These are phyloP conservation scores for Skeletonema grethae DNA, from an alignment of 108 stramenopile genomes.

Conservation along the genomic window DNA sequence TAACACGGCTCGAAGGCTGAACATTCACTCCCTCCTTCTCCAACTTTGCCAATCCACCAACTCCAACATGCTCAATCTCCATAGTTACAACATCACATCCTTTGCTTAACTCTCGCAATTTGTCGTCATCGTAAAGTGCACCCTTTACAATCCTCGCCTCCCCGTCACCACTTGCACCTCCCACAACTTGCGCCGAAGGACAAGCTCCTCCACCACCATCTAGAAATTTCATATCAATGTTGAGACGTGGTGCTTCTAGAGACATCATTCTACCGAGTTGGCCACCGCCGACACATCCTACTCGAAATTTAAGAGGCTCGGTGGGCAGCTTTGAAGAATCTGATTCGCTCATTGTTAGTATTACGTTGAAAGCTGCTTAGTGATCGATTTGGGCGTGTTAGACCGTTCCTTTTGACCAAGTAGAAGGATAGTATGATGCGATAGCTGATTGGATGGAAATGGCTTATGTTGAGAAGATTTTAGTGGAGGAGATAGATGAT, in stretches of 20 bases:
- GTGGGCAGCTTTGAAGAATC: constrained; percentile 29
- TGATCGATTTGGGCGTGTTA: neutral
- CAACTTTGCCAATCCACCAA: constrained; percentile 76
- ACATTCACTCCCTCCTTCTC: constrained; percentile 88
- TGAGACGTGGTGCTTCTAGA: constrained; percentile 93
- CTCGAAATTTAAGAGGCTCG: constrained; percentile 44
- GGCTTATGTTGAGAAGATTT: neutral
- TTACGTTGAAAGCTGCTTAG: neutral
- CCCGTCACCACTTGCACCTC: constrained; percentile 19
- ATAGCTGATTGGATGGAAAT: neutral
- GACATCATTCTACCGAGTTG: constrained; percentile 99
- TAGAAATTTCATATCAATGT: constrained; percentile 84
- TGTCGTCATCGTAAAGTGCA: constrained; percentile 77
- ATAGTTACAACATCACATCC: constrained; percentile 92
- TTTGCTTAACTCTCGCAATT: constrained; percentile 67
- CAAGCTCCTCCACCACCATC: constrained; percentile 74
- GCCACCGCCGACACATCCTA: constrained; percentile 98
- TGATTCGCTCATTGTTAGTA: constrained; percentile 5
- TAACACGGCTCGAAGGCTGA: constrained; percentile 83
- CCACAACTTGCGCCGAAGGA: constrained; percentile 73
- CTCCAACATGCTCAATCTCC: constrained; percentile 99
- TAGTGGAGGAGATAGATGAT: constrained; percentile 4
- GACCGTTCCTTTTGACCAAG: neutral
- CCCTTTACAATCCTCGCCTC: constrained; percentile 71
- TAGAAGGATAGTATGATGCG: neutral